phyloP scores from a whole-genome alignment of 176 grass and related monocot species.

The Raddia distichophylla region DNA sequence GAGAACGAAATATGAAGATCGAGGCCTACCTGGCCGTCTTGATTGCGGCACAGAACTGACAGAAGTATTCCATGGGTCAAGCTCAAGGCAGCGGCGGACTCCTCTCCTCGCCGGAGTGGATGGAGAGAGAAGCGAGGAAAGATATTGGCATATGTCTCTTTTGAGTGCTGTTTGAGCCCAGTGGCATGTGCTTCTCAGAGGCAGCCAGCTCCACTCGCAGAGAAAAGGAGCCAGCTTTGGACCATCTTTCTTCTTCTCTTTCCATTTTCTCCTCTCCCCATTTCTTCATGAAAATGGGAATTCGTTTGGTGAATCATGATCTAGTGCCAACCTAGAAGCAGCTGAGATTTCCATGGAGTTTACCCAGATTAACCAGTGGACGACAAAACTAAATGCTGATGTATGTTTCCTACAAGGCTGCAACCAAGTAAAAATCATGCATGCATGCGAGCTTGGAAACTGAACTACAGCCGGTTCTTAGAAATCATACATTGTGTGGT shows the following conservation, averaged over 20 bases:
- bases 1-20: neutral
- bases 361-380: neutral
- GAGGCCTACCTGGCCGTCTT: constrained; percentile 60
- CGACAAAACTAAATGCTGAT: neutral
- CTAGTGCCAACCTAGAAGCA: neutral
- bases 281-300: neutral
- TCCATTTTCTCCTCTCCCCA: neutral
- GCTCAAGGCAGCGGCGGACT: constrained; percentile 1
- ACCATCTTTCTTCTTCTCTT: constrained; percentile 39
- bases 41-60: constrained; percentile 53
- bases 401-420: neutral
- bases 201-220: constrained; percentile 60
- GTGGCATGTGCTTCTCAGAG: constrained; percentile 69
- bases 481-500: neutral
- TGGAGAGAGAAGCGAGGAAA: constrained; percentile 33
- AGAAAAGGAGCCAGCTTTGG: constrained; percentile 55
- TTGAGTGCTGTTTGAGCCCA: constrained; percentile 48
- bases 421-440: neutral
- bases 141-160: constrained; percentile 50
- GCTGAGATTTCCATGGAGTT: neutral
- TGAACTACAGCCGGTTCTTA: neutral
- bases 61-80: constrained; percentile 55
- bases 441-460: neutral
- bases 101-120: constrained; percentile 27
- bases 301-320: neutral